Evolutionary conservation across 2,329 filamentous ascomycete species (phyloP).

Genomic region (Neofusicoccum parvum): DNA sequence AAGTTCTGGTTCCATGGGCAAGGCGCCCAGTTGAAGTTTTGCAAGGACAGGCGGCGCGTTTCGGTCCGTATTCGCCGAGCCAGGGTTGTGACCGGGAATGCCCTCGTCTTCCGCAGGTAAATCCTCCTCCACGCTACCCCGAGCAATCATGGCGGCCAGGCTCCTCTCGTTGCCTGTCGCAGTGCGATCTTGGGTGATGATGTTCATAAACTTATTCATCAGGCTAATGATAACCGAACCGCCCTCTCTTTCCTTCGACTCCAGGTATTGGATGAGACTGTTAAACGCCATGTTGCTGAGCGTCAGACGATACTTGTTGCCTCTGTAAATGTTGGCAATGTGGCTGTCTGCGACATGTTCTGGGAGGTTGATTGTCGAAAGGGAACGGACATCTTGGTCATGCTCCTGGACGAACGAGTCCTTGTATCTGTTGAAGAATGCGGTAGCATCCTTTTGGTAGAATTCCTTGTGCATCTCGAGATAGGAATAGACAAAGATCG

Average conservation of each 20-base stretch:
- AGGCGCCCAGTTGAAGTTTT: conserved; percentile 73
- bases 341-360: conserved; percentile 77
- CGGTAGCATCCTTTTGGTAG: conserved; percentile 70
- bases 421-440: conserved; percentile 71
- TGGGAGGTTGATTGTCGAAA: conserved; percentile 74
- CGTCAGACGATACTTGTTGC: conserved; percentile 86
- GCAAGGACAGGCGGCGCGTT: conserved; percentile 61
- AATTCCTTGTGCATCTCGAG: conserved; percentile 75
- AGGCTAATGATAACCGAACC: conserved; percentile 77
- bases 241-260: conserved; percentile 80
- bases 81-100: conserved; percentile 67
- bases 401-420: conserved; percentile 75
- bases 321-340: conserved; percentile 77
- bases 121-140: conserved; percentile 58
- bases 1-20: conserved; percentile 81
- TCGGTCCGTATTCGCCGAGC: conserved; percentile 61
- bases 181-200: conserved; percentile 61
- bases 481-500: conserved; percentile 90
- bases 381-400: conserved; percentile 73
- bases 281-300: conserved; percentile 84
- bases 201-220: conserved; percentile 62
- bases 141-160: conserved; percentile 61
- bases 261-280: conserved; percentile 83
- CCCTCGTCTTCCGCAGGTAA: conserved; percentile 68
- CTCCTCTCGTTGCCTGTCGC: conserved; percentile 58